Evolutionary conservation across 495 filamentous ascomycete species (phyloP).

Genomic region (Lentithecium fluviatile): DNA sequence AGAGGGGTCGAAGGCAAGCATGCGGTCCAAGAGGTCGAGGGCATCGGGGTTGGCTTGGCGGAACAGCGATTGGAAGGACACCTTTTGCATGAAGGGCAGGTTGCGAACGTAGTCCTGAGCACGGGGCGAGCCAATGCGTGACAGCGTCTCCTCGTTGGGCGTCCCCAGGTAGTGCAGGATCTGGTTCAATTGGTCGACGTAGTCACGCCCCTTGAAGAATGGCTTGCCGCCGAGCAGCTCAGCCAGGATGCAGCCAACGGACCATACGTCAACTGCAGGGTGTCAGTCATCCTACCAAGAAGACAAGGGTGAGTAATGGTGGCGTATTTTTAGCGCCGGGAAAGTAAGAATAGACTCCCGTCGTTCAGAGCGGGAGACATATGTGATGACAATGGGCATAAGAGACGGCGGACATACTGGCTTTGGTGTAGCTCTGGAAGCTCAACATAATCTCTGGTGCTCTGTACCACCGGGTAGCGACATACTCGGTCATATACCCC

Average conservation of each 20-base stretch:
- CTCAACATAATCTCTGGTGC: slow-evolving; percentile 99
- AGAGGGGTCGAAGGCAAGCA: slow-evolving; percentile 95
- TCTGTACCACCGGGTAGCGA: slow-evolving; percentile 98
- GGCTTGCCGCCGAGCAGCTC: slow-evolving; percentile 94
- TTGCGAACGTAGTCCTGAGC: slow-evolving; percentile 99
- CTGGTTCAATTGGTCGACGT: slow-evolving; percentile 98
- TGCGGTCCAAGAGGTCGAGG: slow-evolving; percentile 87
- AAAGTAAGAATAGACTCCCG: background rate
- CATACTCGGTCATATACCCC: slow-evolving; percentile 99
- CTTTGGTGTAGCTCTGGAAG: slow-evolving; percentile 99
- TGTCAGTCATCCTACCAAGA: slow-evolving; percentile 28
- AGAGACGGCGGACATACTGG: slow-evolving; percentile 52
- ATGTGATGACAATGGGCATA: background rate
- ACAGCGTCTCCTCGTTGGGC: slow-evolving; percentile 90
- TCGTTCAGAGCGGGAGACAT: background rate
- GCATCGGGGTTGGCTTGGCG: slow-evolving; percentile 94
- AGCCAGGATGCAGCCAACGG: slow-evolving; percentile 95
- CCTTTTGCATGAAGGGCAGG: slow-evolving; percentile 92
- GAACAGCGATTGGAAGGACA: slow-evolving; percentile 84
- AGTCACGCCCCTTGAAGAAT: slow-evolving; percentile 99
- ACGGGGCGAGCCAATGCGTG: slow-evolving; percentile 89
- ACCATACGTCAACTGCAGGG: slow-evolving; percentile 89
- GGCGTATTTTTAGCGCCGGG: slow-evolving; percentile 16
- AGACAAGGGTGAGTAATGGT: slow-evolving; percentile 13
- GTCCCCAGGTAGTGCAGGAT: slow-evolving; percentile 98